Evolutionary conservation across 495 filamentous ascomycete species (phyloP), one percentile per base, ranked within the genome.

Genomic region (Penicillium samsonianum): DNA sequence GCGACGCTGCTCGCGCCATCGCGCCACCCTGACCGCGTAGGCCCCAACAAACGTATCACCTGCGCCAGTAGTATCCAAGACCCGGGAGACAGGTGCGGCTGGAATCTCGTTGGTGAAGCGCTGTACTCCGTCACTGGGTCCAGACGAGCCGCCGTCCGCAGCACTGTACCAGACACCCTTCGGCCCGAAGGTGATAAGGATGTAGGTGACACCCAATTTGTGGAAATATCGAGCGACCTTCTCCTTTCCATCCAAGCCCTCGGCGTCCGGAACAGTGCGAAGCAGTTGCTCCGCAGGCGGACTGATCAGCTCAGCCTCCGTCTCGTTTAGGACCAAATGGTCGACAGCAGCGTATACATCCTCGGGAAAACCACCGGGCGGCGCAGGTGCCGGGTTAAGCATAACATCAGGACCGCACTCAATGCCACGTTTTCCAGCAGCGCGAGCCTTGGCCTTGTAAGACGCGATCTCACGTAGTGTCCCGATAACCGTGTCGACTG

Each of bases 21-120:
- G 64, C 50, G 73, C 75, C 23, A 87, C 79, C 48, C 81, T 80
- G 19, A 92, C 83, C 4, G 92, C 90, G 74, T 96, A 96, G 38
- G 79, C 84, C 3, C 94, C 94, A 3, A 95, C 90, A 73, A 96
- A 98, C 5, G 93, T 96, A 71, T 98, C 94, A 0, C 94, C 94
- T 16, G 93, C 94, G 1, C 87, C 93, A 5, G 94, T 98, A 6
- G 93, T 98, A 74, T 98, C 94, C 6, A 96, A 81, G 20, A 96
- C 93, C 53, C 80, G 84, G 63, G 65, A 76, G 58, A 80, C 84
- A 67, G 80, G 84, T 61, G 78, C 80, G 10, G 84, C 87, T 16
- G 73, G 74, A 6, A 78, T 63, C 53, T 80, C 62, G 37, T 74
- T 68, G 10, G 70, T 73, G 26, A 75, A 73, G 26, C 71, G 65